Percentiles rank a stretch among this genome's conserved stretches.
phyloP scores from a whole-genome alignment of 2,329 filamentous ascomycete genomes.

The Pseudogymnoascus sp. region DNA sequence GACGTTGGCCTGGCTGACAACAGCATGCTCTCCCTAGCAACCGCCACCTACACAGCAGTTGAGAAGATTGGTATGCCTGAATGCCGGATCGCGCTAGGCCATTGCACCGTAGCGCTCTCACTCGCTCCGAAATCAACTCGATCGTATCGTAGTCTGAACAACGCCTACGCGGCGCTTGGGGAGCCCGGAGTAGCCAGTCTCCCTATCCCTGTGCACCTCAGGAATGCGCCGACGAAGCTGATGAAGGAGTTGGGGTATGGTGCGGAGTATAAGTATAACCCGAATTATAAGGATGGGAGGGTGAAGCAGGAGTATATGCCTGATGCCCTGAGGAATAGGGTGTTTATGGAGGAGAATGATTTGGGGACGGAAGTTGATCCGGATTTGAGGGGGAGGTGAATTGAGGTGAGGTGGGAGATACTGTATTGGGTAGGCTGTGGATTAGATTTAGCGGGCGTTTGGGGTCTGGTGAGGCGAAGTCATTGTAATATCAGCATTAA shows the following conservation, averaged over 20 bases:
- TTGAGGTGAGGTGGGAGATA: not conserved
- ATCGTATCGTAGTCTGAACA: constrained; percentile 73
- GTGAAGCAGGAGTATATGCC: constrained; percentile 91
- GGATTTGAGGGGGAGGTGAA: constrained; percentile 24
- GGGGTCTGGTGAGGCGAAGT: not conserved
- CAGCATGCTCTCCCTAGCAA: constrained; percentile 72
- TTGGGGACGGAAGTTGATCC: constrained; percentile 71
- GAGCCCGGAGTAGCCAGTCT: constrained; percentile 77
- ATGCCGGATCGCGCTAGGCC: constrained; percentile 82
- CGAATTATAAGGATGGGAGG: constrained; percentile 72
- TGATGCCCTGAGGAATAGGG: constrained; percentile 57
- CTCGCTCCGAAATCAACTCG: constrained; percentile 79
- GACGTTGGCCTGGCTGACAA: constrained; percentile 89
- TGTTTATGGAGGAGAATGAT: constrained; percentile 72
- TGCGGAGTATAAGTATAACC: constrained; percentile 92
- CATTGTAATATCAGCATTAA: not conserved
- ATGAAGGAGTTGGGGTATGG: constrained; percentile 93
- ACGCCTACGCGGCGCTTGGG: constrained; percentile 66
- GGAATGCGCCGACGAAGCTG: constrained; percentile 83
- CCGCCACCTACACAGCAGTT: constrained; percentile 74
- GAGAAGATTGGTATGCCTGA: constrained; percentile 95
- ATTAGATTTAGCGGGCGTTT: not conserved
- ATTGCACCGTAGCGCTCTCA: constrained; percentile 73
- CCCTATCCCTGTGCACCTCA: constrained; percentile 76
- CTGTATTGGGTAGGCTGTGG: not conserved